phyloP scores from a whole-genome alignment of 2,329 filamentous ascomycete genomes.

The Trichoderma sp. region DNA sequence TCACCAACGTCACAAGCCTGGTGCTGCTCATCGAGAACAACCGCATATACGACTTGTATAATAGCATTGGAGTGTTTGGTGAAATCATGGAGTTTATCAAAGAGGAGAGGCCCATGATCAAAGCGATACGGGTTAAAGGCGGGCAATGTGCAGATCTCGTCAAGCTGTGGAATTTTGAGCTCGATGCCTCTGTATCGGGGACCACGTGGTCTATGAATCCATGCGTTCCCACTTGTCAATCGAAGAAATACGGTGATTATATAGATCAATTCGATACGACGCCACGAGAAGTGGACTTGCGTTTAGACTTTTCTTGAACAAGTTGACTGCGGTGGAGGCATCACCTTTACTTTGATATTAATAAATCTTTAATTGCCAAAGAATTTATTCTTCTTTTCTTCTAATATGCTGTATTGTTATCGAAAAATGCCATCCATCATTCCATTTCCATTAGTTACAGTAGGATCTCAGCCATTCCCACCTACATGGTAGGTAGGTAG shows the following conservation, averaged over 20 bases:
- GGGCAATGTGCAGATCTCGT: not conserved
- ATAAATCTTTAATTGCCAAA: no score
- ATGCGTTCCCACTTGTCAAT: constrained; percentile 6
- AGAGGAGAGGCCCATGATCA: constrained; percentile 9
- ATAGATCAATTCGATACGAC: not conserved
- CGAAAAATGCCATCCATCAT: no score
- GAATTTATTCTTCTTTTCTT: no score
- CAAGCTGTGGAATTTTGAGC: constrained; percentile 1
- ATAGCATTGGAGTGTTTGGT: not conserved
- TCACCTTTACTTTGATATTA: no score
- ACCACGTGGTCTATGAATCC: constrained; percentile 5
- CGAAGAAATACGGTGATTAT: not conserved
- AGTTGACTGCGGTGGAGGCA: no score
- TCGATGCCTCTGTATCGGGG: constrained; percentile 18
- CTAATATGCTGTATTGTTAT: no score
- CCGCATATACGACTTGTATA: not conserved
- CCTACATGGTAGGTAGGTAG: no score
- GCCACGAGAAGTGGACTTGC: constrained; percentile 5
- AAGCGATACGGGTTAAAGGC: constrained; percentile 8
- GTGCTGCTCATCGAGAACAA: constrained; percentile 10
- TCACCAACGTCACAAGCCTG: constrained; percentile 6
- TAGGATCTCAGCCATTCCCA: no score
- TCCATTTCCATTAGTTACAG: no score
- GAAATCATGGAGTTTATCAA: constrained; percentile 4
- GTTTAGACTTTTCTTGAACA: not conserved